Evolutionary conservation across 2,329 filamentous ascomycete species (phyloP).

Genomic region (Trichoderma guizhouense): DNA sequence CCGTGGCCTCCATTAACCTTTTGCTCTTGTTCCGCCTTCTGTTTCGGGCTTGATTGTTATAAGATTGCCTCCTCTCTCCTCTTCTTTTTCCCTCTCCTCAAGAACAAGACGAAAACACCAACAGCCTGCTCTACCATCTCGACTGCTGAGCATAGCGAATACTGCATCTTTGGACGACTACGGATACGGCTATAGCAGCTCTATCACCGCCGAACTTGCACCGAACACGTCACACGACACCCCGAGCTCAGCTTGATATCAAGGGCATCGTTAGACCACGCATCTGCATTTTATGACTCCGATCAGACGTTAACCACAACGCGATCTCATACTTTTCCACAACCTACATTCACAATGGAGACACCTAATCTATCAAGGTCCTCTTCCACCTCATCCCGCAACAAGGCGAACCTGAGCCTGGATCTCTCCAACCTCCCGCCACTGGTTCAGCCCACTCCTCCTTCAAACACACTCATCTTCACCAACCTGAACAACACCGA

Average conservation of each 20-base stretch:
- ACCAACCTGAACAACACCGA: slow-evolving; percentile 72
- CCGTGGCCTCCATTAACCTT: slow-evolving; percentile 5
- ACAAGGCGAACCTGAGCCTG: slow-evolving; percentile 57
- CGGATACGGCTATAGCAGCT: background rate
- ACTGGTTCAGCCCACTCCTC: slow-evolving; percentile 66
- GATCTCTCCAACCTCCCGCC: slow-evolving; percentile 72
- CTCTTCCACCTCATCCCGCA: slow-evolving; percentile 45
- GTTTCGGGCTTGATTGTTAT: background rate
- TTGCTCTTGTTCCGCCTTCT: slow-evolving; percentile 8
- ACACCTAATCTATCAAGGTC: slow-evolving; percentile 39
- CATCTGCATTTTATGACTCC: background rate
- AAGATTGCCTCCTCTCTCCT: slow-evolving; percentile 6
- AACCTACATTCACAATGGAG: slow-evolving; percentile 31
- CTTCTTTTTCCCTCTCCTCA: background rate
- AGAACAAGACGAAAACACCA: background rate
- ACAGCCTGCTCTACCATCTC: background rate
- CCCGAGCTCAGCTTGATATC: background rate
- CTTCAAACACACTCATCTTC: slow-evolving; percentile 80
- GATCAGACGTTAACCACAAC: background rate
- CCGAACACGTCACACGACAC: background rate
- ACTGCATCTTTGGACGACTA: background rate
- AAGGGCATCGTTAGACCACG: background rate
- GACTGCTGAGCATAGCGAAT: background rate
- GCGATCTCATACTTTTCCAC: background rate
- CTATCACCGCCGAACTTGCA: background rate